Evolutionary conservation across 805 yeast genomes (phyloP), one percentile per base, ranked within the genome.

Genomic region (Metschnikowia henanensis): DNA sequence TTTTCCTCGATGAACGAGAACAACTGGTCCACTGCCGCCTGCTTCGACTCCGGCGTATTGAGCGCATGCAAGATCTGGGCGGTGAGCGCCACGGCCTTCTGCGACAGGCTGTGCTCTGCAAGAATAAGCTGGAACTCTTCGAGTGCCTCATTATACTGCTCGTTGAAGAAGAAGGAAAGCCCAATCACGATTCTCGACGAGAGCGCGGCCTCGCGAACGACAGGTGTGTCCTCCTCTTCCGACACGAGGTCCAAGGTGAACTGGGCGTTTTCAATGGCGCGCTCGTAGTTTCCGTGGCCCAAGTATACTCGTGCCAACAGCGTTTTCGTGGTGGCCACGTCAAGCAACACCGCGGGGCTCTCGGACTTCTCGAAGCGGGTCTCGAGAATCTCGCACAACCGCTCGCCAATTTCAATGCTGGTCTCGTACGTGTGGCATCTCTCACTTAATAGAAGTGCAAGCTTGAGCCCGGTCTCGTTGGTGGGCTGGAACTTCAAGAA

Each of bases 11-110:
- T 79, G 53, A 75, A 80, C 19, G 76, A 73, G 53, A 86, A 84
- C 34, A 92, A 64, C 61, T 89, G 96, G 54, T 90, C 96, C 36
- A 87, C 58, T 0, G 97, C 96, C 1, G 90, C 91, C 50, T 81
- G 84, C 46, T 80, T 83, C 1, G 94, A 81, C 5, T 86, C 94
- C n/a, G 77, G 80, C 0, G 81, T 77, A n/a, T 81, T 85, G 44
- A 79, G 78, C 2, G 88, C 87, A 67, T 84, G 85, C 38, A 94
- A 69, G 0, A 91, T 84, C 58, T 90, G 95, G 0, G 94, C 80
- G 17, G 88, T 75, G 22, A 92, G 64, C 6, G 84, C 78, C 13
- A 88, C 81, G n/a, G 89, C 73, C 48, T 83, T 76, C 50, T 77
- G 80, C 4, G 85, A 79, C 37, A 79, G 81, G 5, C 78, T 76